Evolutionary conservation across 1,139 yeast species (phyloP).

Genomic region (Tardiomyces depauwii): DNA sequence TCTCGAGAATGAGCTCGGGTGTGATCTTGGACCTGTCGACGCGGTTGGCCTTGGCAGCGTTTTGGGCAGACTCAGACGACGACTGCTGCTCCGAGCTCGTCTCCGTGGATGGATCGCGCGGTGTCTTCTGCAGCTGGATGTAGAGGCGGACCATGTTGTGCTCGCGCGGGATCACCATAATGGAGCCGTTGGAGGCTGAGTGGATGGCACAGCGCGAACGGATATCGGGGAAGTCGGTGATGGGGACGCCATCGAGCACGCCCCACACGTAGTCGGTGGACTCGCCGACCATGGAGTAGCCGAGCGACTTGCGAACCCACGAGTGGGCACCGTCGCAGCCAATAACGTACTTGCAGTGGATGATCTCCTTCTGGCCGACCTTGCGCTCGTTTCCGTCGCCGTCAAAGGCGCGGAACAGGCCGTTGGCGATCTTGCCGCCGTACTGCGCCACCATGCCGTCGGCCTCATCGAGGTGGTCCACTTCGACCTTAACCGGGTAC

Average conservation of each 20-base stretch:
- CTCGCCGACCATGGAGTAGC: conserved; percentile 26
- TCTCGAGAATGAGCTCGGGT: conserved; percentile 23
- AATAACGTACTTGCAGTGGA: conserved; percentile 27
- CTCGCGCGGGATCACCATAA: conserved; percentile 30
- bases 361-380: conserved; percentile 9
- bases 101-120: conserved; percentile 12
- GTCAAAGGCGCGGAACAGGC: conserved; percentile 25
- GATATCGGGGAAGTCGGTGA: conserved; percentile 30
- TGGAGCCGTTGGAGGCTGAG: conserved; percentile 25
- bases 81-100: neutral
- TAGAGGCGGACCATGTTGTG: conserved; percentile 26
- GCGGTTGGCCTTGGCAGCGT: conserved; percentile 7
- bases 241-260: conserved; percentile 28
- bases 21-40: conserved; percentile 23
- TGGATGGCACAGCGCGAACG: conserved; percentile 28
- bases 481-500: conserved; percentile 24
- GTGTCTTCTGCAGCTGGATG: conserved; percentile 25
- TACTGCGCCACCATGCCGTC: conserved; percentile 20
- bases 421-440: conserved; percentile 20
- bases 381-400: conserved; percentile 17
- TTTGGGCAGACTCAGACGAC: neutral
- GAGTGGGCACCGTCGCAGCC: conserved; percentile 33
- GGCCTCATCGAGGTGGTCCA: conserved; percentile 14
- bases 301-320: conserved; percentile 26
- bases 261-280: conserved; percentile 31